Percentiles rank a stretch among this genome's conserved stretches.
Conservation (phyloP, 2,329 filamentous ascomycete genomes). For the Elsinoe australis region DNA sequence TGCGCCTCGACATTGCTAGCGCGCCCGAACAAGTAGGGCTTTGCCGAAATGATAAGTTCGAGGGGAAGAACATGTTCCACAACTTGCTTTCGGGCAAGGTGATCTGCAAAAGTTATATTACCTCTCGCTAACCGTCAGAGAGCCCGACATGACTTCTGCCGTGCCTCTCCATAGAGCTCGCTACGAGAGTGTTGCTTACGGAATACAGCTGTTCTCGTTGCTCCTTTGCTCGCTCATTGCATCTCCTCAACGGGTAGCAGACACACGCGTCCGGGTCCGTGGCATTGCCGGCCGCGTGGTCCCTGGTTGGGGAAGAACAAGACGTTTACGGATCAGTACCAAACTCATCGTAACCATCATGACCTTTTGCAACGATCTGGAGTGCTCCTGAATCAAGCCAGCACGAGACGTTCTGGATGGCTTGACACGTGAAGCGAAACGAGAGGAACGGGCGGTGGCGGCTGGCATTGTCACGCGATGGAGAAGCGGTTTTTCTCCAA, state of each 20-base stretch:
- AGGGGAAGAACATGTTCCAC: background rate
- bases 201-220: too few species aligned
- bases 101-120: conserved; percentile 14
- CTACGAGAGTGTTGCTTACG: too few species aligned
- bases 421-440: conserved; percentile 13
- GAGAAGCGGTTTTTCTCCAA: conserved; percentile 2
- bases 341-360: background rate
- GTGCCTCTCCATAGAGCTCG: too few species aligned
- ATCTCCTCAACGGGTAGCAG: too few species aligned
- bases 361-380: conserved; percentile 1
- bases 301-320: conserved; percentile 9
- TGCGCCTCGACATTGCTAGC: conserved; percentile 6
- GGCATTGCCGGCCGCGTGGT: background rate
- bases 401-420: background rate
- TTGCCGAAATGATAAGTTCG: conserved; percentile 2
- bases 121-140: background rate
- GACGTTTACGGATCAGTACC: conserved; percentile 6
- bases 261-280: background rate
- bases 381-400: background rate
- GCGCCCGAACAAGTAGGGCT: conserved; percentile 2
- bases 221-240: too few species aligned
- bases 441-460: background rate
- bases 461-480: background rate
- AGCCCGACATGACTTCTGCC: too few species aligned
- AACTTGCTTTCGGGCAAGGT: background rate